A percentile compares a stretch with the other conserved stretches of the same genome.
Conservation (phyloP, 2,329 filamentous ascomycete species). For the Aspergillus pseudoterreus region DNA sequence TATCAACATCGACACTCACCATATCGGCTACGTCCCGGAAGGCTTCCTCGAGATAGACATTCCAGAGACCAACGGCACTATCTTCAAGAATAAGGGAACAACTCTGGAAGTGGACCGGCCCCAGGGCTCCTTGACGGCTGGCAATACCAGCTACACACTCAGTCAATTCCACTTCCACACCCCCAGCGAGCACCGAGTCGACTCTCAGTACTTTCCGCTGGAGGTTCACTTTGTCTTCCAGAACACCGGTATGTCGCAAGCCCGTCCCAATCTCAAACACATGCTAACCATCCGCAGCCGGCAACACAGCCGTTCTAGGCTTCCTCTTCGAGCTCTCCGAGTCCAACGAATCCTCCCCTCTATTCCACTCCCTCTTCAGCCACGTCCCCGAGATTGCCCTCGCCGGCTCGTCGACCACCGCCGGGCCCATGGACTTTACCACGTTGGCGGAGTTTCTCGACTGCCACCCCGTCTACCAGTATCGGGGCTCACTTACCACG, state of each 20-base stretch:
- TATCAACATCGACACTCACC: slow-evolving; percentile 46
- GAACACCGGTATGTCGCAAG: slow-evolving; percentile 34
- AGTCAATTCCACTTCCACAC: slow-evolving; percentile 61
- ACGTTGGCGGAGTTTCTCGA: slow-evolving; percentile 38
- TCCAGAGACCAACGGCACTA: slow-evolving; percentile 14
- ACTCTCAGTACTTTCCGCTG: slow-evolving; percentile 47
- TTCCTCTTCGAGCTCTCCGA: slow-evolving; percentile 42
- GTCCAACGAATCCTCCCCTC: slow-evolving; percentile 32
- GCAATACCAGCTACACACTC: slow-evolving; percentile 41
- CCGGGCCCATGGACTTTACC: slow-evolving; percentile 42
- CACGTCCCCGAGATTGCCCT: slow-evolving; percentile 38
- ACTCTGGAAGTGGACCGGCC: slow-evolving; percentile 52
- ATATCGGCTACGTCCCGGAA: slow-evolving; percentile 14
- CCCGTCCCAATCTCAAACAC: background rate
- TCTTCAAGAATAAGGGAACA: slow-evolving; percentile 46
- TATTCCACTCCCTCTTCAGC: slow-evolving; percentile 49
- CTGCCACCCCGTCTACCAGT: slow-evolving; percentile 44
- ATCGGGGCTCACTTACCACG: slow-evolving; percentile 59
- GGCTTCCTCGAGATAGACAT: slow-evolving; percentile 20
- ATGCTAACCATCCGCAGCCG: slow-evolving; percentile 2
- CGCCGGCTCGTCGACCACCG: slow-evolving; percentile 38
- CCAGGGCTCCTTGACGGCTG: slow-evolving; percentile 46
- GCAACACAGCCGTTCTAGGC: slow-evolving; percentile 37
- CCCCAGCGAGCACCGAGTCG: slow-evolving; percentile 56
- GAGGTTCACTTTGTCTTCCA: slow-evolving; percentile 61